Percentiles rank a stretch among this genome's conserved stretches.
phyloP scores from a whole-genome alignment of 2,329 filamentous ascomycete genomes.

The Colletotrichum liriopes region DNA sequence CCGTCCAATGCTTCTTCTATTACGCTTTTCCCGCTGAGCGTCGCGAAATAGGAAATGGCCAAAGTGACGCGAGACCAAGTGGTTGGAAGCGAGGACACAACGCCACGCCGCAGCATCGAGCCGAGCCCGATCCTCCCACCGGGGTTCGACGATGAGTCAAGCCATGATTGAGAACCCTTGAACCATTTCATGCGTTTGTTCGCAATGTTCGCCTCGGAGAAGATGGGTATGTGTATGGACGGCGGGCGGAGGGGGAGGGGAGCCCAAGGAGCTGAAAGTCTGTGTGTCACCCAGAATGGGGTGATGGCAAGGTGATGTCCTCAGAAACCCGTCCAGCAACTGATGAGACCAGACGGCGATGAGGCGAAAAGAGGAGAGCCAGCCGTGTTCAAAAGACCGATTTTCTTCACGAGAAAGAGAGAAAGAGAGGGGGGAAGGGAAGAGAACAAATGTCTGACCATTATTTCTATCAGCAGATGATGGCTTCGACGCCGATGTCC shows the following conservation, averaged over 20 bases:
- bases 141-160: background rate
- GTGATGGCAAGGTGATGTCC: conserved; percentile 21
- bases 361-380: conserved; percentile 4
- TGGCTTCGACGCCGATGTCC: conserved; percentile 38
- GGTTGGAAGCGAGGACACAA: conserved; percentile 20
- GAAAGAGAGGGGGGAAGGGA: background rate
- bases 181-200: background rate
- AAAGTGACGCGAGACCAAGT: conserved; percentile 21
- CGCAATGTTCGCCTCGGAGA: background rate
- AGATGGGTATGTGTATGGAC: background rate
- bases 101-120: conserved; percentile 1
- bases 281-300: conserved; percentile 20
- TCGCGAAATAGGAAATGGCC: background rate
- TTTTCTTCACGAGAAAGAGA: background rate
- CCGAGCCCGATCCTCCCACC: background rate
- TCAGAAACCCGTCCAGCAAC: conserved; percentile 11
- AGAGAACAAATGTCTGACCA: conserved; percentile 33
- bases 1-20: background rate
- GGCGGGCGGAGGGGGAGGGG: conserved; percentile 1
- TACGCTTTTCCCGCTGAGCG: background rate
- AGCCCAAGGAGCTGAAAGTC: conserved; percentile 3
- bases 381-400: background rate
- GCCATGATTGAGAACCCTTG: conserved; percentile 3
- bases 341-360: conserved; percentile 23
- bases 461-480: conserved; percentile 42